phyloP scores from a whole-genome alignment of 2,329 filamentous ascomycete genomes.

The Pseudocercospora pini-densiflorae region DNA sequence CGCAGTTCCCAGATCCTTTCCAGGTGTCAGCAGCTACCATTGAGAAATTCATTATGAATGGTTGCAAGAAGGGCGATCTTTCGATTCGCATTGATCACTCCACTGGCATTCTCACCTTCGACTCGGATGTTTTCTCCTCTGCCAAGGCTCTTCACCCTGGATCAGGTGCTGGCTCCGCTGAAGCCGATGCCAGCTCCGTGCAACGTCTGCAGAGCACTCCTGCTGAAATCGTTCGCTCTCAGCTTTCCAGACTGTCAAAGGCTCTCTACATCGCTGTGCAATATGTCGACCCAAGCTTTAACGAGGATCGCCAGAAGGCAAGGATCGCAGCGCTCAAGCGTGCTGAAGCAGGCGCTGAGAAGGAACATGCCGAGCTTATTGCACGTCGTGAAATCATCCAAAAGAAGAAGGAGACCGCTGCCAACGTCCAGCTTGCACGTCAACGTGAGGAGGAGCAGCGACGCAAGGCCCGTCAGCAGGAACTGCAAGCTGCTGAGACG shows the following conservation, averaged over 20 bases:
- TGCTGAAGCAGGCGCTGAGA: constrained; percentile 83
- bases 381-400: constrained; percentile 89
- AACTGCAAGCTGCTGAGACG: constrained; percentile 87
- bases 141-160: constrained; percentile 89
- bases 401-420: constrained; percentile 96
- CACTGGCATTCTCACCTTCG: constrained; percentile 92
- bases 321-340: constrained; percentile 80
- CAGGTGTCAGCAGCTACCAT: constrained; percentile 88
- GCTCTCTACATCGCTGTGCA: constrained; percentile 91
- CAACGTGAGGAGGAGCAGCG: constrained; percentile 91
- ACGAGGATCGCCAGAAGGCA: constrained; percentile 76
- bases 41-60: constrained; percentile 99
- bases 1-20: constrained; percentile 95
- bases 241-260: constrained; percentile 89
- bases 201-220: constrained; percentile 97
- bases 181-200: constrained; percentile 80
- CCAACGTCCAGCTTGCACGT: constrained; percentile 81
- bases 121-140: constrained; percentile 97
- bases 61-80: constrained; percentile 99
- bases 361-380: constrained; percentile 86
- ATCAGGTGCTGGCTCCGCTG: constrained; percentile 82
- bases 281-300: constrained; percentile 91
- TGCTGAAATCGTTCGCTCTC: constrained; percentile 94
- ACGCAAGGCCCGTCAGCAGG: constrained; percentile 84
- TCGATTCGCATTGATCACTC: constrained; percentile 96